A percentile compares a stretch with the other conserved stretches of the same genome.
Conservation (phyloP, 1,284 basidiomycete species). For the Coriolopsis trogii region DNA sequence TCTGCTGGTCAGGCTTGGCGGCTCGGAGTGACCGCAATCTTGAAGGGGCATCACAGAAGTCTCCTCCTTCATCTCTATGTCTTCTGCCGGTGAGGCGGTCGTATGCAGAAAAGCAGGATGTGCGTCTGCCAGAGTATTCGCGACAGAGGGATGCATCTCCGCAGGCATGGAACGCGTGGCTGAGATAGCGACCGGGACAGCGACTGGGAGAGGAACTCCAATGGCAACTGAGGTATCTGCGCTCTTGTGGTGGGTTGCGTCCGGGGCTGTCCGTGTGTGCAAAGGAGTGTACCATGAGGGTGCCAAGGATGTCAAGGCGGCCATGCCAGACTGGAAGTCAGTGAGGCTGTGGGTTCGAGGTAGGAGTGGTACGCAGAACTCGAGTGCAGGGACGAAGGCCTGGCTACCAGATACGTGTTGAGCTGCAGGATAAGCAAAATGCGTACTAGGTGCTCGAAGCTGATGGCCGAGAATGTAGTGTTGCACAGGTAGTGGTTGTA, state of each 20-base stretch:
- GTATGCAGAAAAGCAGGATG: no score
- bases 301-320: neutral
- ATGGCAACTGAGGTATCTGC: no score
- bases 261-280: no score
- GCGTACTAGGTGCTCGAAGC: slow-evolving; percentile 4
- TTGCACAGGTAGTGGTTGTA: no score
- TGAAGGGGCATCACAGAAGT: slow-evolving; percentile 3
- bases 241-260: no score
- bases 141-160: no score
- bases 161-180: no score
- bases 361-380: slow-evolving; percentile 22
- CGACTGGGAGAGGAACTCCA: no score
- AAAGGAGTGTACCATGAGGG: no score
- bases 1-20: neutral
- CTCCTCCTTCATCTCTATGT: neutral
- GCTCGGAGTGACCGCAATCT: slow-evolving; percentile 17
- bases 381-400: slow-evolving; percentile 7
- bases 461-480: no score
- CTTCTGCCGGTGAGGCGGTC: neutral
- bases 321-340: slow-evolving; percentile 42
- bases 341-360: slow-evolving; percentile 2
- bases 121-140: no score
- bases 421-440: slow-evolving; percentile 6
- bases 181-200: no score
- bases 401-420: neutral